phyloP scores from a whole-genome alignment of 345 rosid genomes.

The Gossypium stocksii region DNA sequence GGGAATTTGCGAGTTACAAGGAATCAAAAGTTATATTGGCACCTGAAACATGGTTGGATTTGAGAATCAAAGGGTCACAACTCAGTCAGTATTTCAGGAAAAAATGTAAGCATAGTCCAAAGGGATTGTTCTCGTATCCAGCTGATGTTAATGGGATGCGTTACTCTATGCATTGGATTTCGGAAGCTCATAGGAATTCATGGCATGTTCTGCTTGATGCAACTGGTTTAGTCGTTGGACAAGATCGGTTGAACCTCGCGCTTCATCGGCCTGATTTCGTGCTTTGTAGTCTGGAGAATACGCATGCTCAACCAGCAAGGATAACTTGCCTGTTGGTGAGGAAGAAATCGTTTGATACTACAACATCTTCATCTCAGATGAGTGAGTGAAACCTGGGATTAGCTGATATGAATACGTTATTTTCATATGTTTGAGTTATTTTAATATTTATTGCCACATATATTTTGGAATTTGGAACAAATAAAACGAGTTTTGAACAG shows the following conservation, averaged over 20 bases:
- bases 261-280: constrained; percentile 46
- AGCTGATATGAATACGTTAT: constrained; percentile 1
- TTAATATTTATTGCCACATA: constrained; percentile 1
- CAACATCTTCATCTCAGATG: constrained; percentile 12
- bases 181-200: constrained; percentile 66
- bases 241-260: constrained; percentile 44
- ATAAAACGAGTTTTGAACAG: constrained; percentile 8
- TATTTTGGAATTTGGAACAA: constrained; percentile 10
- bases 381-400: constrained; percentile 1
- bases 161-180: constrained; percentile 69
- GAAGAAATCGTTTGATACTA: constrained; percentile 41
- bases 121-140: constrained; percentile 57
- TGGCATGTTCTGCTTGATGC: constrained; percentile 66
- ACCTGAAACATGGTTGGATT: constrained; percentile 62
- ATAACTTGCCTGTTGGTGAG: constrained; percentile 40
- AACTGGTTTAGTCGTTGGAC: constrained; percentile 32
- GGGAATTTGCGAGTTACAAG: constrained; percentile 37
- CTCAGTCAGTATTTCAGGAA: constrained; percentile 61
- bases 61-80: constrained; percentile 63
- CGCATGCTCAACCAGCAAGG: constrained; percentile 35
- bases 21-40: constrained; percentile 50
- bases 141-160: constrained; percentile 35
- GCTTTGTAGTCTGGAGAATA: constrained; percentile 31
- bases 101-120: constrained; percentile 54
- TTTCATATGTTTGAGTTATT: constrained; percentile 6